phyloP scores from a whole-genome alignment of 2,329 filamentous ascomycete species.

The Amesomyces nigricolor region DNA sequence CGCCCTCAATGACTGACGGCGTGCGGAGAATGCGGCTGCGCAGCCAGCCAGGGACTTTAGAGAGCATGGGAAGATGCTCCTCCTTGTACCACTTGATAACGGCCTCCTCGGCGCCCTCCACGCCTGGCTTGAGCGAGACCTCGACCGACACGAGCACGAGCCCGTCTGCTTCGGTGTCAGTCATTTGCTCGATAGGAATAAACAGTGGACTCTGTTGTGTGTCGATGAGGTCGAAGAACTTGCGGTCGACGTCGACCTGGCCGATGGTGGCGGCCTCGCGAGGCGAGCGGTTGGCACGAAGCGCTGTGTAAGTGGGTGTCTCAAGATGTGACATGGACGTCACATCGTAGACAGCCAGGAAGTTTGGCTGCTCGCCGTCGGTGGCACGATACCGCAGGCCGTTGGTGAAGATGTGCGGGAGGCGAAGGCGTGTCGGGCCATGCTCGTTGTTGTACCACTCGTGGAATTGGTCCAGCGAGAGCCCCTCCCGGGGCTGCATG shows the following conservation, averaged over 20 bases:
- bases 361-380: conserved; percentile 59
- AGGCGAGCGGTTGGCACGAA: conserved; percentile 53
- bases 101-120: conserved; percentile 43
- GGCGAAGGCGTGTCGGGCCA: conserved; percentile 70
- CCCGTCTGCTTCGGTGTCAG: conserved; percentile 53
- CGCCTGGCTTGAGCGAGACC: conserved; percentile 45
- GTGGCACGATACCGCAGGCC: conserved; percentile 72
- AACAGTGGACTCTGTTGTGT: conserved; percentile 53
- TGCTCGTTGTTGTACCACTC: conserved; percentile 96
- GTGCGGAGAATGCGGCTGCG: conserved; percentile 66
- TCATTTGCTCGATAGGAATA: conserved; percentile 52
- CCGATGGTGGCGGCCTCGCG: conserved; percentile 50
- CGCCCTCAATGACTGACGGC: conserved; percentile 51
- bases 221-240: conserved; percentile 63
- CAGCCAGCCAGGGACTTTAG: conserved; percentile 73
- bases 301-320: conserved; percentile 61
- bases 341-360: conserved; percentile 78
- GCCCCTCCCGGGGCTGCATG: conserved; percentile 68
- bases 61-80: conserved; percentile 66
- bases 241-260: conserved; percentile 59
- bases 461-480: conserved; percentile 67
- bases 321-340: conserved; percentile 66
- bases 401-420: conserved; percentile 67
- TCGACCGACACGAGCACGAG: conserved; percentile 59
- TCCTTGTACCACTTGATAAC: conserved; percentile 68